These are phyloP conservation scores for Tritrichomonas musculus DNA, from an alignment of 208 protist genomes.

Conservation along the genomic window DNA sequence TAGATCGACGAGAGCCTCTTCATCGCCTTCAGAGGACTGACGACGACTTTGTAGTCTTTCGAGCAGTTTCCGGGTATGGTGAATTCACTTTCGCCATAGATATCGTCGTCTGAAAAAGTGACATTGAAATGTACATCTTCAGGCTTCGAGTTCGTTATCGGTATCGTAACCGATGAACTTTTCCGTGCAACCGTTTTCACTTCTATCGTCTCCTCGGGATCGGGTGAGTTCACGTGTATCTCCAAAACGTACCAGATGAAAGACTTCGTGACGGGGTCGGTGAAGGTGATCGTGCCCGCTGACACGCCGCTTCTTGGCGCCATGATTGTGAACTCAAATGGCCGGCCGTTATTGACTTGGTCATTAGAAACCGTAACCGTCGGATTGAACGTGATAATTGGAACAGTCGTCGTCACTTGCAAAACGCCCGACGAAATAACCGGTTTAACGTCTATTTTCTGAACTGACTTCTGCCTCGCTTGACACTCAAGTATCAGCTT, in stretches of 20 bases:
- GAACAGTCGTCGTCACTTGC: background rate
- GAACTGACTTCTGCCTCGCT: background rate
- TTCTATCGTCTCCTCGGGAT: background rate
- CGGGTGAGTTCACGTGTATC: background rate
- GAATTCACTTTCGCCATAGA: background rate
- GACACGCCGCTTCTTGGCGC: background rate
- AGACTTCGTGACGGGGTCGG: background rate
- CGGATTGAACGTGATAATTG: background rate
- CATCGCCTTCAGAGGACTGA: constrained; percentile 4
- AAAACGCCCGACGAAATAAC: background rate
- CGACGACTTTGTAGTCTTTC: background rate
- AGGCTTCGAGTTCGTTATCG: background rate
- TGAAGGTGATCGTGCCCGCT: background rate
- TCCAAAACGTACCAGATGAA: background rate
- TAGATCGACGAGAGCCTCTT: background rate
- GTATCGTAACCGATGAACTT: background rate
- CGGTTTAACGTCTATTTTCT: background rate
- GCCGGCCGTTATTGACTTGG: background rate
- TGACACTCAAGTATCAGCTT: background rate
- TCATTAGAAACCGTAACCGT: background rate
- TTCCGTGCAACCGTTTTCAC: background rate
- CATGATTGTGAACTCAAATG: background rate
- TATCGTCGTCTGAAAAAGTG: background rate
- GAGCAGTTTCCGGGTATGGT: background rate
- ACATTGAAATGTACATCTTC: background rate